Evolutionary conservation across 345 rosid genomes (phyloP), one percentile per base, ranked within the genome.

Genomic region (Lepidium aucheri): DNA sequence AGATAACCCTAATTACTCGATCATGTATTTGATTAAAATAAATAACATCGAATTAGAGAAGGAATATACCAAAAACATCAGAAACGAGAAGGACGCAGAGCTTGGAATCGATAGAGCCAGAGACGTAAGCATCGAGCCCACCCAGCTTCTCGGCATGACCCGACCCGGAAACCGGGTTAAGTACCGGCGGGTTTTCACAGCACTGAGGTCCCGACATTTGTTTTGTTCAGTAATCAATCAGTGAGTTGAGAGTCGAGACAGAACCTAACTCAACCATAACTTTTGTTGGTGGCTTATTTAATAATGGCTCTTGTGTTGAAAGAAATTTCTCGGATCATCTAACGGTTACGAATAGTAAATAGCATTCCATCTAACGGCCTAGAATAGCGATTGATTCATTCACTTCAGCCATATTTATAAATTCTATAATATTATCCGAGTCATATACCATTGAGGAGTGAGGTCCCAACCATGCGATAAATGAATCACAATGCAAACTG

Each of bases 191-290:
- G 78, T 84, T 85, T 56, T 74, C 73, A 15, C 87, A 82, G 80
- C 98, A 89, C 81, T 89, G 85, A 63, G 87, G 81, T 40, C 84
- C 84, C 14, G 84, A 80, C 98, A 85, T 86, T 5, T 49, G 18
- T 44, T 33, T 1, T 67, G 15, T 41, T 36, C 30, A 20, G 30
- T 10, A 9, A 32, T 26, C 32, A 40, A 30, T n/a, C 33, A 45
- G 59, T 15, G 49, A 62, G 11, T 6, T 60, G 13, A 53, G 11
- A 35, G 7, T 28, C 1, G 2, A 20, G 18, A 33, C 59, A 14
- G 13, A n/a, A 71, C 44, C 65, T 47, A 32, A 20, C 45, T 20
- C 69, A 28, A 54, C 13, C 63, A 45, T 53, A 16, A 24, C 24
- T 16, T 61, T 60, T 35, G 7, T 28, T 22, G 3, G 26, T 42